Percentiles rank a stretch among this genome's conserved stretches.
Evolutionary conservation across 1,284 basidiomycete species (phyloP).

Genomic region (Volvariella volvacea): DNA sequence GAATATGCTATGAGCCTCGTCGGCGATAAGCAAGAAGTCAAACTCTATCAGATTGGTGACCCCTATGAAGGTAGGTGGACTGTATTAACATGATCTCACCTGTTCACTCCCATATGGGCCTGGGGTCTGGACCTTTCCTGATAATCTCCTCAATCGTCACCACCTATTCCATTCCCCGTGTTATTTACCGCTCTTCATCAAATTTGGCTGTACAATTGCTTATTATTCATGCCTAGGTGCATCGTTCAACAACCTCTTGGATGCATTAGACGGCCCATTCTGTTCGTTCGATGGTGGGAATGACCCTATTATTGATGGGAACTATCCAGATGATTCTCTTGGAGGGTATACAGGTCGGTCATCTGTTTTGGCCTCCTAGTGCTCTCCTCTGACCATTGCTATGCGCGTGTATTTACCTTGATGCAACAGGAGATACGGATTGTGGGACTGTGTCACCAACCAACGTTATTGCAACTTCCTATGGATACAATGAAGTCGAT

Average conservation of each 20-base stretch:
- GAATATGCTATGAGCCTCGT: slow-evolving; percentile 33
- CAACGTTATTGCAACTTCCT: slow-evolving; percentile 35
- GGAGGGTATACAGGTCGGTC: slow-evolving; percentile 27
- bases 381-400: no score
- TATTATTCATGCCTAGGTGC: slow-evolving; percentile 18
- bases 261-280: slow-evolving; percentile 39
- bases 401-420: slow-evolving; percentile 9
- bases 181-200: no score
- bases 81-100: background rate
- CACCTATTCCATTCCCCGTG: no score
- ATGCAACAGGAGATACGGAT: slow-evolving; percentile 25
- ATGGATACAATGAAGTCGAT: slow-evolving; percentile 40
- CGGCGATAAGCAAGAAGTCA: slow-evolving; percentile 27
- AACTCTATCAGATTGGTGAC: slow-evolving; percentile 44
- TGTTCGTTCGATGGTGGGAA: slow-evolving; percentile 37
- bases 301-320: slow-evolving; percentile 31
- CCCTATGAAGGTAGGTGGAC: slow-evolving; percentile 23
- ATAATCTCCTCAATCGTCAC: background rate
- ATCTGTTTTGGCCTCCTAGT: slow-evolving; percentile 7
- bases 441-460: slow-evolving; percentile 38
- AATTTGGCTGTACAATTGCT: no score
- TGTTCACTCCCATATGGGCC: background rate
- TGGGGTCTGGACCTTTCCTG: no score
- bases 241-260: slow-evolving; percentile 37
- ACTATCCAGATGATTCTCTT: slow-evolving; percentile 30